Evolutionary conservation across 306 rosid genomes (phyloP).

Genomic region (Quercus variabilis): DNA sequence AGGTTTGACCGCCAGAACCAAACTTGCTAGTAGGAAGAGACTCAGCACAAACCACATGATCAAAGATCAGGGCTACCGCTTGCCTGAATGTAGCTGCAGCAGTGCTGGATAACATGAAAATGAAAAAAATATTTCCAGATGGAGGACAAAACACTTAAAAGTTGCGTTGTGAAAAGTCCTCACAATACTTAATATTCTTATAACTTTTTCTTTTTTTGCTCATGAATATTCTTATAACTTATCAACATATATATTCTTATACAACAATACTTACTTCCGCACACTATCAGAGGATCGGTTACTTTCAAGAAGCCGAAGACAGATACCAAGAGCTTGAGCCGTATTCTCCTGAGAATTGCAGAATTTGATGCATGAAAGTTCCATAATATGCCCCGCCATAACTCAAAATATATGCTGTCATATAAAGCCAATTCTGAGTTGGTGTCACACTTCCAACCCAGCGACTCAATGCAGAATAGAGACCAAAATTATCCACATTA

Average conservation of each 20-base stretch:
- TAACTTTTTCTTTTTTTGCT: neutral
- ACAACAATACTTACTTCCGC: slow-evolving; percentile 54
- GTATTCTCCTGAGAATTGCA: slow-evolving; percentile 61
- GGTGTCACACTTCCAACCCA: no score
- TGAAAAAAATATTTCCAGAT: slow-evolving; percentile 23
- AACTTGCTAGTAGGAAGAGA: slow-evolving; percentile 88
- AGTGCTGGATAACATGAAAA: slow-evolving; percentile 63
- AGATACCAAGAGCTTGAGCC: slow-evolving; percentile 92
- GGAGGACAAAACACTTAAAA: slow-evolving; percentile 6
- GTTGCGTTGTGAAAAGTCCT: neutral
- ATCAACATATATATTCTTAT: neutral
- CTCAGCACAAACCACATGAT: slow-evolving; percentile 71
- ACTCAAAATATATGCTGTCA: neutral
- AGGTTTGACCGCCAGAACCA: slow-evolving; percentile 69
- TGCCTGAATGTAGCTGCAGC: slow-evolving; percentile 99
- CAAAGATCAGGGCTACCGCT: slow-evolving; percentile 92
- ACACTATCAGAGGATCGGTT: slow-evolving; percentile 90
- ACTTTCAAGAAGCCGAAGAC: slow-evolving; percentile 90
- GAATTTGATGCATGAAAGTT: neutral
- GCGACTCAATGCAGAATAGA: neutral
- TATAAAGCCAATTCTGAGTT: neutral
- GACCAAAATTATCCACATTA: neutral
- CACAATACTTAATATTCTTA: slow-evolving; percentile 9
- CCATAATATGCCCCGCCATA: neutral
- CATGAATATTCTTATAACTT: no score